phyloP scores from a whole-genome alignment of 768 basidiomycete species.

The Lentinula sp. region DNA sequence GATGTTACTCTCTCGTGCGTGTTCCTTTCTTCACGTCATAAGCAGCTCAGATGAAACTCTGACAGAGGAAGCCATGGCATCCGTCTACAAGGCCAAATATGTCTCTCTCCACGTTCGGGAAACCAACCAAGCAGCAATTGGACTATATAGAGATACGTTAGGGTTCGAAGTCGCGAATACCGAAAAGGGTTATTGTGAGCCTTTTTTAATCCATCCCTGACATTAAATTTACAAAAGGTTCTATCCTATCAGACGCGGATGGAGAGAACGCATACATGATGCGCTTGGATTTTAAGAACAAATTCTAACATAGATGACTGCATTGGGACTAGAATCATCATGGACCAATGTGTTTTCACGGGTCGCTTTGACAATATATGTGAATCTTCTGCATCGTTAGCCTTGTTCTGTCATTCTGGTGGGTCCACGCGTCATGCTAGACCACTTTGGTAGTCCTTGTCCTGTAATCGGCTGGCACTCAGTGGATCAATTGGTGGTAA shows the following conservation, averaged over 20 bases:
- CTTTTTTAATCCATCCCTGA: too few species aligned
- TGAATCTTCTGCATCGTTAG: not conserved
- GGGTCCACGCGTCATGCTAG: not conserved
- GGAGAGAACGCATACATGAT: conserved; percentile 87
- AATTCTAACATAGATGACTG: not conserved
- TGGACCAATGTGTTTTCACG: too few species aligned
- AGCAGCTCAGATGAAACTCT: not conserved
- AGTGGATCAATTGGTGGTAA: too few species aligned
- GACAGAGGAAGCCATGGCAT: conserved; percentile 86
- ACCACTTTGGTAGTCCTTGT: not conserved
- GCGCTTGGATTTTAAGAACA: conserved; percentile 46
- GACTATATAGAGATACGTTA: conserved; percentile 81
- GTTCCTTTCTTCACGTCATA: not conserved
- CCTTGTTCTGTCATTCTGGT: not conserved
- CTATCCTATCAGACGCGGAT: conserved; percentile 58
- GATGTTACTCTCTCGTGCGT: conserved; percentile 88
- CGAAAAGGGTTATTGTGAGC: conserved; percentile 89
- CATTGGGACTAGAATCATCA: not conserved
- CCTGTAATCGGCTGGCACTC: too few species aligned
- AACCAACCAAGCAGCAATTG: conserved; percentile 90
- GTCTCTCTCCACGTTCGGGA: conserved; percentile 91
- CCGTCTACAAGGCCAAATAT: conserved; percentile 77
- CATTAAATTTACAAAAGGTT: not conserved
- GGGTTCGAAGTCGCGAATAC: conserved; percentile 85
- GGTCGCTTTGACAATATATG: too few species aligned